A percentile compares a stretch with the other conserved stretches of the same genome.
Evolutionary conservation across 2,329 filamentous ascomycete genomes (phyloP).

Genomic region (Aspergillus sergii): DNA sequence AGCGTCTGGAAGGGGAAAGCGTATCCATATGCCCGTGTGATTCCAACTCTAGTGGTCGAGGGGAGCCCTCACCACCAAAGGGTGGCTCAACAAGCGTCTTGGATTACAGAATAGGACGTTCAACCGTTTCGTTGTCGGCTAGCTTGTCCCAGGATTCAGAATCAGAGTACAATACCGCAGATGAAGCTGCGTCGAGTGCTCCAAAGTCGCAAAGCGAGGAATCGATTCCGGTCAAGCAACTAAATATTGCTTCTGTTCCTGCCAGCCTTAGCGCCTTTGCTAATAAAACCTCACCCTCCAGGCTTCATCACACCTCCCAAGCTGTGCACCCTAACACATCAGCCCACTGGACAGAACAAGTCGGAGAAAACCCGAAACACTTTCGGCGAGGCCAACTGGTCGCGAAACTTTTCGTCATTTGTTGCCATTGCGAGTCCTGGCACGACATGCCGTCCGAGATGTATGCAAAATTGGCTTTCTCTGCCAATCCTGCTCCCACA

Average conservation of each 20-base stretch:
- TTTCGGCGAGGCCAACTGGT: slow-evolving; percentile 27
- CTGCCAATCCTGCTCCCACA: slow-evolving; percentile 17
- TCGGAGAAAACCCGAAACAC: slow-evolving; percentile 17
- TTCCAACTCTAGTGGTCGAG: not conserved
- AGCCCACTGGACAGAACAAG: slow-evolving; percentile 11
- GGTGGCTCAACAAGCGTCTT: not conserved
- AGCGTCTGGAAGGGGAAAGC: not conserved
- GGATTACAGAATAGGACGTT: not conserved
- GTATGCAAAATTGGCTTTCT: slow-evolving; percentile 39
- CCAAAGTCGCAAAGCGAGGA: slow-evolving; percentile 15
- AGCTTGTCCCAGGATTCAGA: slow-evolving; percentile 22
- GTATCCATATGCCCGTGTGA: too few species aligned
- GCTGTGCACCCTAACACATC: slow-evolving; percentile 1
- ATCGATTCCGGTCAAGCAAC: not conserved
- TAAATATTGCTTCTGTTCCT: not conserved
- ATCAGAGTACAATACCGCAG: slow-evolving; percentile 36
- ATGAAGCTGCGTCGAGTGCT: slow-evolving; percentile 25
- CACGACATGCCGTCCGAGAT: slow-evolving; percentile 45
- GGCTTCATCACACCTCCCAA: not conserved
- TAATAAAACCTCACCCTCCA: not conserved
- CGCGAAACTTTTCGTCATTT: slow-evolving; percentile 46
- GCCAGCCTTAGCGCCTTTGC: not conserved
- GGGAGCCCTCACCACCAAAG: not conserved
- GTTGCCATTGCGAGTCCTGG: slow-evolving; percentile 47
- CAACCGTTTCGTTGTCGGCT: slow-evolving; percentile 19